Conservation (phyloP, 768 basidiomycete species). For the Amanita fuliginea region DNA sequence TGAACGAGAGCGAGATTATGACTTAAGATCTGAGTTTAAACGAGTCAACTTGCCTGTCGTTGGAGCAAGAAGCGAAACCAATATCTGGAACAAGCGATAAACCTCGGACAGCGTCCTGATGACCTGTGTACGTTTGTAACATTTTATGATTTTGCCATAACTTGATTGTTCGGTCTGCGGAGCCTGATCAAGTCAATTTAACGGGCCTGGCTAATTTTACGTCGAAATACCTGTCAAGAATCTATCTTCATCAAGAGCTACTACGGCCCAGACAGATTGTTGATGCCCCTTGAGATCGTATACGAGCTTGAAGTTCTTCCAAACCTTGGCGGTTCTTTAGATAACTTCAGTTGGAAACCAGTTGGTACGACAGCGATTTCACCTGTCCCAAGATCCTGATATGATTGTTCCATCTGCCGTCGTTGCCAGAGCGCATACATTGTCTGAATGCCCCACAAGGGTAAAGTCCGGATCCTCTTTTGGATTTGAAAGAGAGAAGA, state of each 20-base stretch:
- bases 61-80: slow-evolving; percentile 92
- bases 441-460: slow-evolving; percentile 81
- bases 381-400: slow-evolving; percentile 98
- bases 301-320: slow-evolving; percentile 65
- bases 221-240: slow-evolving; percentile 61
- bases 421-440: slow-evolving; percentile 78
- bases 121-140: slow-evolving; percentile 71
- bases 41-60: slow-evolving; percentile 60
- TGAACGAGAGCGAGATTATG: slow-evolving; percentile 21
- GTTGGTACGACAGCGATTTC: slow-evolving; percentile 14
- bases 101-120: slow-evolving; percentile 86
- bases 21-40: neutral
- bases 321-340: slow-evolving; percentile 84
- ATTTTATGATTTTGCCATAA: slow-evolving; percentile 74
- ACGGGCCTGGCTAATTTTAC: neutral
- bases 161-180: slow-evolving; percentile 92
- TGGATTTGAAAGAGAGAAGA: slow-evolving; percentile 51
- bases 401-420: slow-evolving; percentile 65
- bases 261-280: slow-evolving; percentile 91
- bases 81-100: slow-evolving; percentile 72
- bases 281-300: slow-evolving; percentile 78
- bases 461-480: slow-evolving; percentile 71
- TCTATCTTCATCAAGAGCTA: slow-evolving; percentile 64
- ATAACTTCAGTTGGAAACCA: neutral
- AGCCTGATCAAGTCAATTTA: slow-evolving; percentile 35